Evolutionary conservation across 2,329 filamentous ascomycete genomes (phyloP).

Genomic region (Trichophyton equinum): DNA sequence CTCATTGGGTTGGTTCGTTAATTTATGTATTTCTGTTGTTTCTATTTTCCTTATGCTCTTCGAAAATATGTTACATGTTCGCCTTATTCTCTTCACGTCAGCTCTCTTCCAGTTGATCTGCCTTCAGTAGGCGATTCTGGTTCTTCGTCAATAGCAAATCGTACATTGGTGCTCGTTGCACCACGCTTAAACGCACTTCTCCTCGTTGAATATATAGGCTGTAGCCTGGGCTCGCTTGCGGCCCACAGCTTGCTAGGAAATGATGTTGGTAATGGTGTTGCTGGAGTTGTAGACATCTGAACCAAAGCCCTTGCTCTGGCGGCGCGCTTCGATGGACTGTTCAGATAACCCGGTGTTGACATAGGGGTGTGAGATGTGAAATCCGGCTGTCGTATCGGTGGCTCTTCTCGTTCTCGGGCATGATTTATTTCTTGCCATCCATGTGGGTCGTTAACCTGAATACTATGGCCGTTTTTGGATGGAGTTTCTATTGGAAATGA

Average conservation of each 20-base stretch:
- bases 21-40: background rate
- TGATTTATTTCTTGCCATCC: conserved; percentile 24
- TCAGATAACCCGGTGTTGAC: conserved; percentile 32
- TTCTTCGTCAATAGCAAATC: conserved; percentile 29
- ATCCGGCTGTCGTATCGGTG: conserved; percentile 15
- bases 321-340: conserved; percentile 36
- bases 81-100: background rate
- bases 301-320: conserved; percentile 31
- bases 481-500: conserved; percentile 11
- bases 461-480: background rate
- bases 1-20: background rate
- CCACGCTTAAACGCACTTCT: conserved; percentile 10
- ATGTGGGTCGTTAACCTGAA: conserved; percentile 11
- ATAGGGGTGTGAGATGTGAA: conserved; percentile 26
- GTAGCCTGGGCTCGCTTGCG: conserved; percentile 8
- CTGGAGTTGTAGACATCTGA: conserved; percentile 34
- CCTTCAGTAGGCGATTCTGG: conserved; percentile 31
- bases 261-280: conserved; percentile 32
- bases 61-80: background rate
- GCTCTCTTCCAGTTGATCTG: conserved; percentile 17
- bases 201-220: conserved; percentile 5
- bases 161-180: conserved; percentile 25
- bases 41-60: background rate
- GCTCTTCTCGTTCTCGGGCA: conserved; percentile 20
- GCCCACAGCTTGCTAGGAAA: conserved; percentile 30